Percentiles rank a stretch among this genome's conserved stretches.
Evolutionary conservation across 108 stramenopile genomes (phyloP).

Genomic region (Licmophora abbreviata): DNA sequence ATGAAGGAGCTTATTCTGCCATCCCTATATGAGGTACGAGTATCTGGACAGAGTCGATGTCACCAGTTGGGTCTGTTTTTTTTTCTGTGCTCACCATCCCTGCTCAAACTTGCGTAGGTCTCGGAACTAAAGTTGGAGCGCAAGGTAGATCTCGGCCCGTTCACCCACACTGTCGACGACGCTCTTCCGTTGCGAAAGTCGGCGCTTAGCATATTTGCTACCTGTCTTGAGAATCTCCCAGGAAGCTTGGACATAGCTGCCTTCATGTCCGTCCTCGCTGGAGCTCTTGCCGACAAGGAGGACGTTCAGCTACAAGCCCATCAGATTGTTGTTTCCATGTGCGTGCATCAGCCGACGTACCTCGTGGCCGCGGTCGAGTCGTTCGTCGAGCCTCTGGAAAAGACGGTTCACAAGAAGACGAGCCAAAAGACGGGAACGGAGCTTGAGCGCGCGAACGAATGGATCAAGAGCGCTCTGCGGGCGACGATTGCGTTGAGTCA

Average conservation of each 20-base stretch:
- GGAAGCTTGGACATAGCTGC: slow-evolving; percentile 51
- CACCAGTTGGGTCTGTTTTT: too few species aligned
- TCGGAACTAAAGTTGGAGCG: slow-evolving; percentile 79
- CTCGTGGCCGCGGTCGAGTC: slow-evolving; percentile 55
- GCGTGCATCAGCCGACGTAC: slow-evolving; percentile 46
- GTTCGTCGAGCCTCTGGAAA: slow-evolving; percentile 73
- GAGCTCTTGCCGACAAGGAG: slow-evolving; percentile 68
- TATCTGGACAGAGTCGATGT: too few species aligned
- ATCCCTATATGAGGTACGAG: slow-evolving; percentile 53
- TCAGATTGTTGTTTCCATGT: slow-evolving; percentile 72
- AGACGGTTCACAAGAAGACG: slow-evolving; percentile 78
- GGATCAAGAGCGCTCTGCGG: slow-evolving; percentile 78
- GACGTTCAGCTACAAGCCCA: slow-evolving; percentile 80
- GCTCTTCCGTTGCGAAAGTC: slow-evolving; percentile 94
- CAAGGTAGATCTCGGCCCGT: slow-evolving; percentile 95
- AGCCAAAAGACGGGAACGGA: slow-evolving; percentile 75
- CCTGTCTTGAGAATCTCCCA: slow-evolving; percentile 81
- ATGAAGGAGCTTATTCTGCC: slow-evolving; percentile 76
- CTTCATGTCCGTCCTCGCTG: slow-evolving; percentile 72
- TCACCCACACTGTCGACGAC: slow-evolving; percentile 97
- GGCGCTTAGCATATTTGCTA: slow-evolving; percentile 83
- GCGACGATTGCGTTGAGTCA: slow-evolving; percentile 54
- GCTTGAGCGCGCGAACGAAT: slow-evolving; percentile 69
- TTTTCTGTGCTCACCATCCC: too few species aligned
- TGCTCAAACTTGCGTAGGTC: too few species aligned